Conservation (phyloP, 805 yeast genomes). For the Candida ortonii region DNA sequence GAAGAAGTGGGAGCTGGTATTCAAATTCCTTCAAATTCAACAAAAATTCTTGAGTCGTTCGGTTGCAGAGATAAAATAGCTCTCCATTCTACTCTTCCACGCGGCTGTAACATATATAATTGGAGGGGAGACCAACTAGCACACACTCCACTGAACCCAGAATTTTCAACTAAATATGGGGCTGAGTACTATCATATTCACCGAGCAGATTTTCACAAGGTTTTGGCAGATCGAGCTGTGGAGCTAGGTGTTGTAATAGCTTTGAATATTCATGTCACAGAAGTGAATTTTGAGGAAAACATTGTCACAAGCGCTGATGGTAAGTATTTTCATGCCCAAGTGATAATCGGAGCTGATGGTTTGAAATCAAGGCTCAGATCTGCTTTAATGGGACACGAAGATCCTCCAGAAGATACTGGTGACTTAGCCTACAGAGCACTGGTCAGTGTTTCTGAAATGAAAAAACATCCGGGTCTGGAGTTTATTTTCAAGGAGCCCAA, state of each 20-base stretch:
- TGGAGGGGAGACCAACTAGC: constrained; percentile 8
- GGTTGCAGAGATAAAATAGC: constrained; percentile 11
- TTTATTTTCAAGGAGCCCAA: constrained; percentile 11
- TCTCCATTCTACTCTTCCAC: constrained; percentile 8
- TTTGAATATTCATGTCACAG: constrained; percentile 3
- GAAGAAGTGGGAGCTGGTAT: constrained; percentile 13
- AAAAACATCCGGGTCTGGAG: constrained; percentile 9
- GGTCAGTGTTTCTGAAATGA: constrained; percentile 6
- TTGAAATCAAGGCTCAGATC: constrained; percentile 9
- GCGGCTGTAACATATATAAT: constrained; percentile 5
- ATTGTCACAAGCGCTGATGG: constrained; percentile 5
- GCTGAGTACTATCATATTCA: constrained; percentile 11
- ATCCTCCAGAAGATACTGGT: constrained; percentile 11
- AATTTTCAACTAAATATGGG: constrained; percentile 4
- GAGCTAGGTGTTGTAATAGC: constrained; percentile 6
- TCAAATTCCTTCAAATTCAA: constrained; percentile 13
- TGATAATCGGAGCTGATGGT: constrained; percentile 14
- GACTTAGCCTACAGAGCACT: constrained; percentile 12
- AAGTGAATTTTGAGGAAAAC: constrained; percentile 5
- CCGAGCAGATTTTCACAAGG: constrained; percentile 11
- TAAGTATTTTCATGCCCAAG: constrained; percentile 4
- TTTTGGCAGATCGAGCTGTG: constrained; percentile 4
- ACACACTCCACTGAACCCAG: constrained; percentile 6
- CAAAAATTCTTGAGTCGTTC: constrained; percentile 7
- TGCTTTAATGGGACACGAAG: constrained; percentile 6